Conservation (phyloP, 2,329 filamentous ascomycete species). For the Penicillium sp. region DNA sequence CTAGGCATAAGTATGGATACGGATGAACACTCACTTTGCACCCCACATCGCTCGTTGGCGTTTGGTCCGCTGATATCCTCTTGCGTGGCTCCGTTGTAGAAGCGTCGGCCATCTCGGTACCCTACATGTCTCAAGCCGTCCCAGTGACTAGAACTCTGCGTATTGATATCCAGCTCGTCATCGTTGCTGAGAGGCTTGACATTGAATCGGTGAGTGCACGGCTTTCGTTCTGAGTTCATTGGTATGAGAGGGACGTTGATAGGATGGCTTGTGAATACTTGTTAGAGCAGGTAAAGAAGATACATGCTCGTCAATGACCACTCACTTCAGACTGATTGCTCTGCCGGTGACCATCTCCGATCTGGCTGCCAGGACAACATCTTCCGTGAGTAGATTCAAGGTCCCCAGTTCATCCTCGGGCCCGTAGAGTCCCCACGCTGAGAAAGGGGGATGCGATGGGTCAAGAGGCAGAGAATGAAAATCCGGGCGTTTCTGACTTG, state of each 20-base stretch:
- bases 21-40: neutral
- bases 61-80: slow-evolving; percentile 5
- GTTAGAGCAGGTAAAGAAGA: neutral
- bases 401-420: slow-evolving; percentile 11
- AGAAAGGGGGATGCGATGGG: no score
- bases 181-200: neutral
- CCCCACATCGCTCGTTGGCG: slow-evolving; percentile 1
- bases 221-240: neutral
- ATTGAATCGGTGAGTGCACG: neutral
- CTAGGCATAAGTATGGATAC: no score
- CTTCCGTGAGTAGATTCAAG: slow-evolving; percentile 10
- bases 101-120: slow-evolving; percentile 1
- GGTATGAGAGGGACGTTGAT: neutral
- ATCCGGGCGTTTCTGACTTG: no score
- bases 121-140: slow-evolving; percentile 9
- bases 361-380: no score
- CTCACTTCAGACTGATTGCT: neutral
- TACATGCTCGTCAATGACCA: neutral
- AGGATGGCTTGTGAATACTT: no score
- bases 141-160: slow-evolving; percentile 8
- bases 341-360: no score
- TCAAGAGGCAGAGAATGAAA: no score
- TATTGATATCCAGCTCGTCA: slow-evolving; percentile 6
- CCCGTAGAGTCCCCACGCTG: slow-evolving; percentile 14
- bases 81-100: slow-evolving; percentile 2